Conservation (phyloP, 2,329 filamentous ascomycete genomes). For the Colletotrichum sojae region DNA sequence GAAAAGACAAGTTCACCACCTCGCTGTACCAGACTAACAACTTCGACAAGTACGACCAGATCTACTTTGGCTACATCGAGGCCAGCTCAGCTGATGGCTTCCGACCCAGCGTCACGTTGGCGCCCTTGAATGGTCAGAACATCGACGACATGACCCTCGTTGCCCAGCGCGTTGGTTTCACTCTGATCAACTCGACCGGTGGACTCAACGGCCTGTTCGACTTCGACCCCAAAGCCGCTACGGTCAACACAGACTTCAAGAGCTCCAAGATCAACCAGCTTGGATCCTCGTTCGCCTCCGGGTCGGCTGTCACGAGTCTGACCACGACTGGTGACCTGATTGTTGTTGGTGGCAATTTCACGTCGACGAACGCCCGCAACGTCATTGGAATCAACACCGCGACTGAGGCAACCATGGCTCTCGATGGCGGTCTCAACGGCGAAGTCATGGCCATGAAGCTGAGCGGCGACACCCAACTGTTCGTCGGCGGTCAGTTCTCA, state of each 20-base stretch:
- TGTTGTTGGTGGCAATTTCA: constrained; percentile 90
- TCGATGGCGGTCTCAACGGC: constrained; percentile 83
- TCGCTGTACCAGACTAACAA: constrained; percentile 91
- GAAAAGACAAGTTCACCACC: constrained; percentile 66
- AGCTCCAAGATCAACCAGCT: constrained; percentile 83
- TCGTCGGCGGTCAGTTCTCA: constrained; percentile 88
- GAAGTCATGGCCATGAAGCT: constrained; percentile 80
- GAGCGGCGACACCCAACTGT: constrained; percentile 77
- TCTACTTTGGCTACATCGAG: constrained; percentile 90
- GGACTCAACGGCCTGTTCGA: constrained; percentile 93
- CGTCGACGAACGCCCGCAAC: constrained; percentile 76
- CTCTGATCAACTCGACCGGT: constrained; percentile 78
- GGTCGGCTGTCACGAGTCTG: constrained; percentile 81
- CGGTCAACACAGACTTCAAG: constrained; percentile 74
- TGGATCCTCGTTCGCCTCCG: constrained; percentile 76
- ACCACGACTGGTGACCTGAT: constrained; percentile 73
- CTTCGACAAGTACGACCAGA: constrained; percentile 95
- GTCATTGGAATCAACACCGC: constrained; percentile 80
- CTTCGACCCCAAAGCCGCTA: constrained; percentile 77
- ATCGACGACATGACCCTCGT: constrained; percentile 80
- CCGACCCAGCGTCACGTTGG: constrained; percentile 84
- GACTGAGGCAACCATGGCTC: constrained; percentile 72
- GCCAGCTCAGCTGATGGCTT: constrained; percentile 77
- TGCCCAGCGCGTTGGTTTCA: constrained; percentile 90
- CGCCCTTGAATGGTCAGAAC: constrained; percentile 75